phyloP scores from a whole-genome alignment of 441 rosid genomes.

The Croton setiger region DNA sequence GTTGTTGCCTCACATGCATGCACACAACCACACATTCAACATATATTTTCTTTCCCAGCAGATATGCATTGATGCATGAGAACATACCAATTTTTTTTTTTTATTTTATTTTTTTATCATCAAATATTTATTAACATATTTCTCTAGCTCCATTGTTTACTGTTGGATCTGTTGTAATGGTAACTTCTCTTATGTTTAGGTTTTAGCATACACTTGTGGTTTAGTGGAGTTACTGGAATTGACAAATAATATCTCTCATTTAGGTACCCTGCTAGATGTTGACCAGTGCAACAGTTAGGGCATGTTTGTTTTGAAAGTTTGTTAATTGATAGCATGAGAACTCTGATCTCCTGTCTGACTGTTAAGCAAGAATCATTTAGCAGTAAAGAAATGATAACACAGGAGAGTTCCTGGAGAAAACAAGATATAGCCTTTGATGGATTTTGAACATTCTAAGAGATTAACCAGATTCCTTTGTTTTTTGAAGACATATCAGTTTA shows the following conservation, averaged over 20 bases:
- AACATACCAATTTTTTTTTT: background rate
- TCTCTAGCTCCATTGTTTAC: no score
- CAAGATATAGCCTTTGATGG: background rate
- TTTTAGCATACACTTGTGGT: background rate
- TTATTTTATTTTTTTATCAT: no score
- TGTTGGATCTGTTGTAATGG: background rate
- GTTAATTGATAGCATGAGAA: background rate
- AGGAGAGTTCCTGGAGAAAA: background rate
- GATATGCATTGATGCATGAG: background rate
- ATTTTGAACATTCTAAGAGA: no score
- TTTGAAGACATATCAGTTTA: no score
- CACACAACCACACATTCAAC: background rate
- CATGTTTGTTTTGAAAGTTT: background rate
- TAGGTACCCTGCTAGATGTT: background rate
- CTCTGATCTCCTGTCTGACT: background rate
- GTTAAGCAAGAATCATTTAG: background rate
- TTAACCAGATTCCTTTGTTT: no score
- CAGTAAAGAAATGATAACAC: background rate
- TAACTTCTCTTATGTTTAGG: background rate
- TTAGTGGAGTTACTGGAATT: background rate
- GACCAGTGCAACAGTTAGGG: background rate
- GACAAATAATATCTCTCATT: background rate
- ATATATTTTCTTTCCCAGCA: background rate
- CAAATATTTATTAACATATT: no score
- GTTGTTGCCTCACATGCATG: slow-evolving; percentile 2